phyloP scores from a whole-genome alignment of 2,329 filamentous ascomycete species.

The Fusarium neocosmosporiellum region DNA sequence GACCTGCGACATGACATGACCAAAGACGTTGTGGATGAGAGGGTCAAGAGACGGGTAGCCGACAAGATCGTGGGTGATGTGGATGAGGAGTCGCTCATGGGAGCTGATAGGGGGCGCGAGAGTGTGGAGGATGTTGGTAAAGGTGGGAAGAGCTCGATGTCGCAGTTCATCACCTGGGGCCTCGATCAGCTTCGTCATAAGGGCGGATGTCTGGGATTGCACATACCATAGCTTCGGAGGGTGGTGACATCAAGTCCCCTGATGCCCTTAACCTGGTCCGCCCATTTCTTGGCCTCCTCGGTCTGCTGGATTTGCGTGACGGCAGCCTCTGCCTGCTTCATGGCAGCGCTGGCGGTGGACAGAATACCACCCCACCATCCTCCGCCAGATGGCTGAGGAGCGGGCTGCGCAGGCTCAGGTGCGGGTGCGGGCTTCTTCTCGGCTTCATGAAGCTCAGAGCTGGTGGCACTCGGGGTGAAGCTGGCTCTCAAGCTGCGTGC shows the following conservation, averaged over 20 bases:
- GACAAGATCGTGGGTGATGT: conserved; percentile 95
- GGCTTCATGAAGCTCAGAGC: conserved; percentile 68
- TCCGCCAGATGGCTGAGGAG: conserved; percentile 61
- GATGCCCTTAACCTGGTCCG: conserved; percentile 85
- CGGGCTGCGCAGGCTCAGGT: conserved; percentile 55
- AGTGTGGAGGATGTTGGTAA: conserved; percentile 93
- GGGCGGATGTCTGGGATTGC: not conserved
- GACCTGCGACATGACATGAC: conserved; percentile 97
- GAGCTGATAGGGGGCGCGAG: conserved; percentile 96
- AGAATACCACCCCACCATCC: conserved; percentile 92
- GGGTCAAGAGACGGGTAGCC: conserved; percentile 96
- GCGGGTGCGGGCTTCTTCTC: conserved; percentile 63
- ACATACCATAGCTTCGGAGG: conserved; percentile 63
- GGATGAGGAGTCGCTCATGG: conserved; percentile 95
- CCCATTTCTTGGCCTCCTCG: conserved; percentile 96
- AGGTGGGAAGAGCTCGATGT: conserved; percentile 89
- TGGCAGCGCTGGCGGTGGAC: conserved; percentile 83
- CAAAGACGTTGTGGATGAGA: conserved; percentile 90
- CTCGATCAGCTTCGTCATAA: conserved; percentile 4
- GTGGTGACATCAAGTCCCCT: conserved; percentile 75
- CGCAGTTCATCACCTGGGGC: conserved; percentile 83
- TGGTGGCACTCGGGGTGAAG: conserved; percentile 76
- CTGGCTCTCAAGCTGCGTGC: conserved; percentile 76
- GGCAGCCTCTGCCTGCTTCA: conserved; percentile 92
- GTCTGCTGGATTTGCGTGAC: conserved; percentile 97